Conservation (phyloP, 306 rosid genomes). For the Trifolium pratense region DNA sequence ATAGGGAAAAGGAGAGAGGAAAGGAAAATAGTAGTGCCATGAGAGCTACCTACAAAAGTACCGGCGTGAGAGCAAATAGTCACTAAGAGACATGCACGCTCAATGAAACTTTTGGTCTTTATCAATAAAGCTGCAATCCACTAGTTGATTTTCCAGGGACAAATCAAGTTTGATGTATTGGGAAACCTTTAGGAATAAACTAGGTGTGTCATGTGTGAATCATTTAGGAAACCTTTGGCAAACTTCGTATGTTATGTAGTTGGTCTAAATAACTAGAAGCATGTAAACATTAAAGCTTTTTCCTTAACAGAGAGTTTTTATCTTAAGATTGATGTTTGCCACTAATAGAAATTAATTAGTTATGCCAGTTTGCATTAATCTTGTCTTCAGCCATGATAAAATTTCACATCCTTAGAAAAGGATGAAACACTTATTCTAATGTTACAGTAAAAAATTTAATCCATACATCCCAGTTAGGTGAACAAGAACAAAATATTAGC, state of each 20-base stretch:
- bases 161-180: conserved; percentile 26
- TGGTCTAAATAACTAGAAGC: conserved; percentile 16
- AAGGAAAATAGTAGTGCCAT: neutral
- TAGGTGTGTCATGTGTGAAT: conserved; percentile 22
- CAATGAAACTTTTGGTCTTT: conserved; percentile 36
- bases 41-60: conserved; percentile 33
- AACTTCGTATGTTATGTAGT: conserved; percentile 32
- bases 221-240: conserved; percentile 21
- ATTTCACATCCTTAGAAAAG: neutral
- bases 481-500: conserved; percentile 17
- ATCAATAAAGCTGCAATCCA: conserved; percentile 38
- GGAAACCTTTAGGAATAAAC: conserved; percentile 33
- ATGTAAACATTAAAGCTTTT: neutral
- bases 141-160: conserved; percentile 25
- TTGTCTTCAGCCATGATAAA: neutral
- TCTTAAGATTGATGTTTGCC: conserved; percentile 25
- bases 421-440: neutral
- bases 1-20: conserved; percentile 1
- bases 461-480: conserved; percentile 27
- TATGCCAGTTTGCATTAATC: neutral
- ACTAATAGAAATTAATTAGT: neutral
- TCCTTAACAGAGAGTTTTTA: conserved; percentile 8
- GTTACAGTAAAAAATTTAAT: conserved; percentile 15
- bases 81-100: conserved; percentile 29
- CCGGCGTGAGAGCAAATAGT: conserved; percentile 6